A percentile compares a stretch with the other conserved stretches of the same genome.
Evolutionary conservation across 305 asterid genomes (phyloP).

Genomic region (Solanum hybrid): DNA sequence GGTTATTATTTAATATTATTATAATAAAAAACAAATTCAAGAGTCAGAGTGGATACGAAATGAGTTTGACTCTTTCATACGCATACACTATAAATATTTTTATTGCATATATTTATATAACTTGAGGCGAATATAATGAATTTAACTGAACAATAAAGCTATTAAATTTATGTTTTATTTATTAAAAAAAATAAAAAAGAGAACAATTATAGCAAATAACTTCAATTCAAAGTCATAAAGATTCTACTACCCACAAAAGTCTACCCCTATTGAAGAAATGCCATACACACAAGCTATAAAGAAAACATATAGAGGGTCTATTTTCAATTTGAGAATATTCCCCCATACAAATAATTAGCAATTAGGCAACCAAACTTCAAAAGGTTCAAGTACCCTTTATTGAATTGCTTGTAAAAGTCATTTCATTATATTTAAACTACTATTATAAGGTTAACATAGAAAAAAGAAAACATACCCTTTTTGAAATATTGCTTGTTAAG

Average conservation of each 20-base stretch:
- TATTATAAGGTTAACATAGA: background rate
- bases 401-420: conserved; percentile 9
- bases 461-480: background rate
- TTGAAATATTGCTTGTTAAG: background rate
- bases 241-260: background rate
- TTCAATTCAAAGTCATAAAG: background rate
- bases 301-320: background rate
- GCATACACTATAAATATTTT: background rate
- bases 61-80: background rate
- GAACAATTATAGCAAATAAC: background rate
- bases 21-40: background rate
- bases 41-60: background rate
- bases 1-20: background rate
- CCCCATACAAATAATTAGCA: background rate
- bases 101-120: background rate
- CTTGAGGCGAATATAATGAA: background rate
- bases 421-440: background rate
- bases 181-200: no score
- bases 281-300: background rate
- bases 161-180: background rate
- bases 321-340: conserved; percentile 33
- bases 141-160: background rate
- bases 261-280: conserved; percentile 1
- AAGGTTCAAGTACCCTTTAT: conserved; percentile 18
- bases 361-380: conserved; percentile 36